phyloP scores from a whole-genome alignment of 2,329 filamentous ascomycete genomes.

The Penicillium sp. region DNA sequence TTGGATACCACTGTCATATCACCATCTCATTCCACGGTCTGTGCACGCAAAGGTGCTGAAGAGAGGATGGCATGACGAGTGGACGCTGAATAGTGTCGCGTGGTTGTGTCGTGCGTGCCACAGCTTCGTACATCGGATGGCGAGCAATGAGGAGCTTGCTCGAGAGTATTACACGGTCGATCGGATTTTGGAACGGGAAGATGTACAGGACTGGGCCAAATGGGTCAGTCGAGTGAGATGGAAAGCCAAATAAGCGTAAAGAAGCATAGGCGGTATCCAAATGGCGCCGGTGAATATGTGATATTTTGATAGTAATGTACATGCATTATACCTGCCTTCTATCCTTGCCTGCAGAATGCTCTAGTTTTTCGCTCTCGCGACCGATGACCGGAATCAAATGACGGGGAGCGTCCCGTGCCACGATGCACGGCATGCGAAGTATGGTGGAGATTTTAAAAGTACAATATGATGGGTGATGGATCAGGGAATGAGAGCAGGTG shows the following conservation, averaged over 20 bases:
- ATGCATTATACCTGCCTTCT: no score
- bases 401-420: no score
- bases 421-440: no score
- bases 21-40: conserved; percentile 75
- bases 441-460: no score
- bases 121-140: conserved; percentile 71
- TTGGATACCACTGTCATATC: conserved; percentile 73
- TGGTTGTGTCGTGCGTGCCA: conserved; percentile 85
- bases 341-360: no score
- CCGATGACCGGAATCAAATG: no score
- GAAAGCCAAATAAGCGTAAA: conserved; percentile 51
- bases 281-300: no score
- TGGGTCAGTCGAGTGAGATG: conserved; percentile 72
- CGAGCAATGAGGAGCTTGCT: conserved; percentile 71
- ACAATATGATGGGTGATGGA: no score
- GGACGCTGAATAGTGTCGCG: conserved; percentile 71
- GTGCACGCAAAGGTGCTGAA: conserved; percentile 71
- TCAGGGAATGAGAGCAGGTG: no score
- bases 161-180: conserved; percentile 68
- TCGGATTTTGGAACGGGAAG: conserved; percentile 60
- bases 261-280: no score
- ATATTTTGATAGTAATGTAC: no score
- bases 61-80: conserved; percentile 70
- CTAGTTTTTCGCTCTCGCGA: no score
- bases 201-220: conserved; percentile 62